Evolutionary conservation across 139 green algal genomes (phyloP).

Genomic region (Limnomonas spitsbergensis): DNA sequence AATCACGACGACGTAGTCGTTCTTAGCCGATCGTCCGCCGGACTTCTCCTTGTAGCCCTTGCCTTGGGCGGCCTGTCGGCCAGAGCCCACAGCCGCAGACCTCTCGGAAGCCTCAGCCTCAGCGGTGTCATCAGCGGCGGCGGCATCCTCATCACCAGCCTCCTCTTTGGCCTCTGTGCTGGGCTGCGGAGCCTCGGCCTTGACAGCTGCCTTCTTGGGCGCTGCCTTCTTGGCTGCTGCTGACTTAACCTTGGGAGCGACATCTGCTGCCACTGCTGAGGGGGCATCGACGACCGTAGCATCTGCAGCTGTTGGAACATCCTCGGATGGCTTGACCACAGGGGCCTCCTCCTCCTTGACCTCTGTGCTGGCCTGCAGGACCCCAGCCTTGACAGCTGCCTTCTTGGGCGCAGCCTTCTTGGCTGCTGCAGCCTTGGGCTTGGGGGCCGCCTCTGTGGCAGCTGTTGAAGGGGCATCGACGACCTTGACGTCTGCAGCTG

Average conservation of each 20-base stretch:
- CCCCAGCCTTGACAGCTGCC: neutral
- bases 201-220: slow-evolving; percentile 34
- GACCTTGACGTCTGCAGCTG: neutral
- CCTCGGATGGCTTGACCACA: neutral
- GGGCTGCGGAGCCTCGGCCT: neutral
- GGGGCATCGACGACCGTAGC: neutral
- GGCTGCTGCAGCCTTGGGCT: slow-evolving; percentile 4
- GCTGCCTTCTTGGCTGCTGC: slow-evolving; percentile 32
- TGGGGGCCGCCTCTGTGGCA: neutral
- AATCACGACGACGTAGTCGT: slow-evolving; percentile 41
- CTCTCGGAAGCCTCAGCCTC: too few relatives aligned
- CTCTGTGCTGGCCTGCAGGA: slow-evolving; percentile 10
- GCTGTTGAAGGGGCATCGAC: neutral
- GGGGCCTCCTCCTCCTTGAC: slow-evolving; percentile 20
- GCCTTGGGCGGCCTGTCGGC: slow-evolving; percentile 43
- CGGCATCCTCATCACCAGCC: neutral
- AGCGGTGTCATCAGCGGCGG: neutral
- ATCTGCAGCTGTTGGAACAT: neutral
- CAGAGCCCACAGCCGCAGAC: slow-evolving; percentile 37
- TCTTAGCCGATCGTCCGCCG: slow-evolving; percentile 13
- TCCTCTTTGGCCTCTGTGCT: slow-evolving; percentile 20
- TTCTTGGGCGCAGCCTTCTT: slow-evolving; percentile 24
- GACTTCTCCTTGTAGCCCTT: slow-evolving; percentile 29
- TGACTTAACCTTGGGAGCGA: slow-evolving; percentile 3
- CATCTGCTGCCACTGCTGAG: neutral